These are phyloP conservation scores for Malassezia sympodialis DNA, from an alignment of 1,284 basidiomycete species.

Conservation along the genomic window DNA sequence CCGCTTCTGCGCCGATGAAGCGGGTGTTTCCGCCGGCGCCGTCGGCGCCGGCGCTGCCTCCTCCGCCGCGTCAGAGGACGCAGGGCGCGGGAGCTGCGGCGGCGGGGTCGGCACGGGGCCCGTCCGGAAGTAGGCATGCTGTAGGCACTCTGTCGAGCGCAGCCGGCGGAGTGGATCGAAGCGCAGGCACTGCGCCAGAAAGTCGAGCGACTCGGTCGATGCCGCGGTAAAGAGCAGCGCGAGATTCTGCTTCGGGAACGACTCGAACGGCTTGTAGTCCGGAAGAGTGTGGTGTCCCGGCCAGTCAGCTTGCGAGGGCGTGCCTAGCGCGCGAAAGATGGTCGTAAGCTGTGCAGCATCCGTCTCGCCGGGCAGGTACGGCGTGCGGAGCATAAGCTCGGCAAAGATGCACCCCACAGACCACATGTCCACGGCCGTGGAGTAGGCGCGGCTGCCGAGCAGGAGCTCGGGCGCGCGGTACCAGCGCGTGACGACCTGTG, in stretches of 20 bases:
- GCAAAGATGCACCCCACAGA: constrained; percentile 92
- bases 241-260: constrained; percentile 67
- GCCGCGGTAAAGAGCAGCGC: constrained; percentile 83
- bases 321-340: constrained; percentile 85
- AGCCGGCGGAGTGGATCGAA: constrained; percentile 80
- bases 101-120: constrained; percentile 32
- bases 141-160: constrained; percentile 53
- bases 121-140: constrained; percentile 37
- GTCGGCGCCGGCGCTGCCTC: constrained; percentile 4
- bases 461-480: constrained; percentile 90
- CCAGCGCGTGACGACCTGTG: constrained; percentile 94
- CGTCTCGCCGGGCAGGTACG: constrained; percentile 81
- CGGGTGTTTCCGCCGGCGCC: constrained; percentile 14
- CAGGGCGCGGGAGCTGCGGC: constrained; percentile 32
- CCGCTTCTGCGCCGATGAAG: constrained; percentile 14
- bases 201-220: constrained; percentile 71
- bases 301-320: constrained; percentile 93
- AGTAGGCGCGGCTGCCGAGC: constrained; percentile 76
- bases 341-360: constrained; percentile 94
- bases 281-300: constrained; percentile 63
- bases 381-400: constrained; percentile 85
- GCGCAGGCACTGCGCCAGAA: constrained; percentile 66
- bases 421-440: constrained; percentile 82
- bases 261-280: constrained; percentile 28
- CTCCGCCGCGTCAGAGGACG: constrained; percentile 10